phyloP scores from a whole-genome alignment of 2,329 filamentous ascomycete genomes.

The Celoporthe dispersa region DNA sequence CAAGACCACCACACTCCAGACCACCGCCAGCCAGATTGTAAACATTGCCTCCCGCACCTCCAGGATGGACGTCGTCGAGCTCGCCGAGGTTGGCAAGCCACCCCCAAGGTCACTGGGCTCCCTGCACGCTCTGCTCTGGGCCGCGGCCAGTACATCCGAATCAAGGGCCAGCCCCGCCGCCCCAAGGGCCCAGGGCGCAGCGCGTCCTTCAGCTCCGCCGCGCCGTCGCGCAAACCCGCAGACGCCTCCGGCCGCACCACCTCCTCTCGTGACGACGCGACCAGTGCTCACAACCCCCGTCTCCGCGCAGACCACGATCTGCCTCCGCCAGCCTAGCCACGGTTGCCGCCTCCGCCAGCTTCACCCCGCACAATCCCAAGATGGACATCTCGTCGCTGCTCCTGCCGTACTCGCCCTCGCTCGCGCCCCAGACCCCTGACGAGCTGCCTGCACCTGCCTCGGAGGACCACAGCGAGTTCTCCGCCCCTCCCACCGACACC shows the following conservation, averaged over 20 bases:
- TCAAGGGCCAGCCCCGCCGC: not conserved
- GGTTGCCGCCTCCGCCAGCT: not conserved
- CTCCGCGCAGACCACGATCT: not conserved
- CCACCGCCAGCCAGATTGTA: not conserved
- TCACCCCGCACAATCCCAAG: not conserved
- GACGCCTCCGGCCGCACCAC: not conserved
- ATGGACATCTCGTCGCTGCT: not conserved
- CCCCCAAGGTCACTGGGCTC: not conserved
- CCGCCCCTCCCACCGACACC: conserved; percentile 37
- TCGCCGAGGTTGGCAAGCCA: not conserved
- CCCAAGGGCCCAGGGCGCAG: not conserved
- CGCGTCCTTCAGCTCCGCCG: not conserved
- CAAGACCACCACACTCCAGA: not conserved
- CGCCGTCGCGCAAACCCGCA: not conserved
- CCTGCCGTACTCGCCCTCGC: not conserved
- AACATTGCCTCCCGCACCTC: not conserved
- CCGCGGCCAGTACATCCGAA: not conserved
- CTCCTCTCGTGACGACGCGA: not conserved
- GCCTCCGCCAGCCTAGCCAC: not conserved
- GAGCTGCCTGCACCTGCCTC: conserved; percentile 31
- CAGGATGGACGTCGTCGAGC: conserved; percentile 16
- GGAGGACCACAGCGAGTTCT: conserved; percentile 36
- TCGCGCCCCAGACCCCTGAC: not conserved
- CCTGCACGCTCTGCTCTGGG: not conserved
- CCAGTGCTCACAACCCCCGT: not conserved